phyloP scores from a whole-genome alignment of 1,139 yeast genomes.

The Yamadazyma dendronema region DNA sequence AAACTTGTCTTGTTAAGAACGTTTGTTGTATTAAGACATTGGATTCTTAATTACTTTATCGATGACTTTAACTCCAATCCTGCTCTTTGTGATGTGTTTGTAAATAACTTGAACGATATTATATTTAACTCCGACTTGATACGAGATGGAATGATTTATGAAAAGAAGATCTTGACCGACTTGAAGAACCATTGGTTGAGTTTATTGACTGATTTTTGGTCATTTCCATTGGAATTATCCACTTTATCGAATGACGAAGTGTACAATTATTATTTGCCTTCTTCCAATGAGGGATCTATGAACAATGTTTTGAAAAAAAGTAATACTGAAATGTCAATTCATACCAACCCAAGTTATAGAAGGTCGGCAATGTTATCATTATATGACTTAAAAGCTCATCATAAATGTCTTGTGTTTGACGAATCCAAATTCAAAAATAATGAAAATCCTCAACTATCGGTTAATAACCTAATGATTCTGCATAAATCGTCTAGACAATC shows the following conservation, averaged over 20 bases:
- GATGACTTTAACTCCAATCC: constrained; percentile 60
- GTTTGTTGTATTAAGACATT: constrained; percentile 84
- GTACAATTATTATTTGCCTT: constrained; percentile 27
- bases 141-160: constrained; percentile 24
- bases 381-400: constrained; percentile 41
- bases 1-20: constrained; percentile 76
- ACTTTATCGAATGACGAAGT: constrained; percentile 18
- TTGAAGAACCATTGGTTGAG: constrained; percentile 43
- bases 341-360: constrained; percentile 51
- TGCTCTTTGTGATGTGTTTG: constrained; percentile 47
- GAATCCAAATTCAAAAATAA: constrained; percentile 22
- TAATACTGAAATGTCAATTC: constrained; percentile 40
- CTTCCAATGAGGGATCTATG: constrained; percentile 22
- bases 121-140: constrained; percentile 32
- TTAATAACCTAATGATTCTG: constrained; percentile 38
- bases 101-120: constrained; percentile 49
- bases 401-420: constrained; percentile 37
- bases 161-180: constrained; percentile 46
- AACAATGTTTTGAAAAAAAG: constrained; percentile 27
- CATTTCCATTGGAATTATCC: constrained; percentile 24
- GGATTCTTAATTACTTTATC: constrained; percentile 76
- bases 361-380: constrained; percentile 56
- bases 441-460: constrained; percentile 43
- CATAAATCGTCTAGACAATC: constrained; percentile 42
- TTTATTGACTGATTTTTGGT: constrained; percentile 34